Evolutionary conservation across 2,329 filamentous ascomycete species (phyloP).

Genomic region (Aspergillus sojae): DNA sequence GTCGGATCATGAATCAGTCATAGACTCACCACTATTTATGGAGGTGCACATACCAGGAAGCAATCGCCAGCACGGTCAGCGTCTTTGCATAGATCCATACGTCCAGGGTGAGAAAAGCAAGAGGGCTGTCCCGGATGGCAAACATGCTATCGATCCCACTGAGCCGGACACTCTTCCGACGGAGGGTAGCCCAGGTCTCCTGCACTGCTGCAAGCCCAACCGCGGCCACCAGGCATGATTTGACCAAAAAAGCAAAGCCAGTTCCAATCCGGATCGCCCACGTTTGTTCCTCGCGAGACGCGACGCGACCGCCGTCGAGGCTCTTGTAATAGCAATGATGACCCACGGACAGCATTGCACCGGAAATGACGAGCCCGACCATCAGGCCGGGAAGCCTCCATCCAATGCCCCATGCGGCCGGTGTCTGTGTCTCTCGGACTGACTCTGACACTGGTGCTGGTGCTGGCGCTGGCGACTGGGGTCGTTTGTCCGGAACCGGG

Average conservation of each 20-base stretch:
- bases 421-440: not conserved
- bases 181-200: slow-evolving; percentile 15
- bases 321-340: slow-evolving; percentile 8
- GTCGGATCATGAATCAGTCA: not conserved
- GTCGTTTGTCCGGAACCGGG: not conserved
- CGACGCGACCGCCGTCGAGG: slow-evolving; percentile 5
- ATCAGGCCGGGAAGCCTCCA: slow-evolving; percentile 12
- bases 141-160: slow-evolving; percentile 15
- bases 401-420: not conserved
- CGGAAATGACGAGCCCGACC: slow-evolving; percentile 6
- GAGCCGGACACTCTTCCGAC: slow-evolving; percentile 11
- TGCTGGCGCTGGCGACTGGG: not conserved
- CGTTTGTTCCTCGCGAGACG: slow-evolving; percentile 10
- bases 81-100: slow-evolving; percentile 16
- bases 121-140: slow-evolving; percentile 6
- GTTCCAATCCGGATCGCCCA: slow-evolving; percentile 17
- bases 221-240: slow-evolving; percentile 5
- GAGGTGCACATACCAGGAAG: slow-evolving; percentile 8
- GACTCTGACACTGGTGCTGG: no score
- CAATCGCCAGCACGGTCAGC: slow-evolving; percentile 11
- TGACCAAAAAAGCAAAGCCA: slow-evolving; percentile 15
- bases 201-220: slow-evolving; percentile 14
- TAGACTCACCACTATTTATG: not conserved
- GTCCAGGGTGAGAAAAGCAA: slow-evolving; percentile 9
- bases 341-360: slow-evolving; percentile 10